These are phyloP conservation scores for Starmerella potacharoeniae DNA, from an alignment of 805 yeast species.

Conservation along the genomic window DNA sequence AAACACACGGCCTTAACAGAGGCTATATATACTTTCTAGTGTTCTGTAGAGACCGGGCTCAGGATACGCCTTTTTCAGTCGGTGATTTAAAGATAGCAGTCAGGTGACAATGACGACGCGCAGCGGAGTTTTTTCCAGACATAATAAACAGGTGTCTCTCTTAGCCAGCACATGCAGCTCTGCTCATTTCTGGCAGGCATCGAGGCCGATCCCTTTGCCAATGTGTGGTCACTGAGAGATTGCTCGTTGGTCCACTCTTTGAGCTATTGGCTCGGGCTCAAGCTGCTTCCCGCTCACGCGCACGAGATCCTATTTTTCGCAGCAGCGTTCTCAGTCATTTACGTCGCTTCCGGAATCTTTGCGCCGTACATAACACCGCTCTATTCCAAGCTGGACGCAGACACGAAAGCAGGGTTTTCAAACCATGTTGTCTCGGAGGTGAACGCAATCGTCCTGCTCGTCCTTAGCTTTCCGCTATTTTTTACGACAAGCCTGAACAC, in stretches of 20 bases:
- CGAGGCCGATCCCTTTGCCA: conserved; percentile 13
- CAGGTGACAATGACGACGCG: no score
- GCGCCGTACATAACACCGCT: conserved; percentile 31
- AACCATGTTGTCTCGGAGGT: conserved; percentile 82
- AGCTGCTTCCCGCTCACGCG: conserved; percentile 27
- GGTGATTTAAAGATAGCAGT: no score
- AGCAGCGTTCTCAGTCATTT: conserved; percentile 48
- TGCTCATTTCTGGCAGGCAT: conserved; percentile 2
- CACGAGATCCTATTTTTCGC: conserved; percentile 63
- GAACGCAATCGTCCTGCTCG: conserved; percentile 59
- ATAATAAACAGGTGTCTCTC: neutral
- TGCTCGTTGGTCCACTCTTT: neutral
- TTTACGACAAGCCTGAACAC: conserved; percentile 46
- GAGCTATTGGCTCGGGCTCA: conserved; percentile 21
- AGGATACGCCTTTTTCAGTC: no score
- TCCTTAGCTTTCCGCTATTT: conserved; percentile 52
- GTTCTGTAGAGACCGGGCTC: no score
- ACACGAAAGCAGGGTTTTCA: conserved; percentile 70
- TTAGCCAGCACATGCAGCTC: neutral
- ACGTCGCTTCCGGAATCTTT: conserved; percentile 38
- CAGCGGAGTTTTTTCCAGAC: neutral
- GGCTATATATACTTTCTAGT: no score
- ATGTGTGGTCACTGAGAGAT: conserved; percentile 5
- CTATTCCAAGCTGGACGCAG: conserved; percentile 41
- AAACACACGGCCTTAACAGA: no score